A percentile compares a stretch with the other conserved stretches of the same genome.
These are phyloP conservation scores for Parietaria judaica DNA, from an alignment of 306 rosid species.

Conservation along the genomic window DNA sequence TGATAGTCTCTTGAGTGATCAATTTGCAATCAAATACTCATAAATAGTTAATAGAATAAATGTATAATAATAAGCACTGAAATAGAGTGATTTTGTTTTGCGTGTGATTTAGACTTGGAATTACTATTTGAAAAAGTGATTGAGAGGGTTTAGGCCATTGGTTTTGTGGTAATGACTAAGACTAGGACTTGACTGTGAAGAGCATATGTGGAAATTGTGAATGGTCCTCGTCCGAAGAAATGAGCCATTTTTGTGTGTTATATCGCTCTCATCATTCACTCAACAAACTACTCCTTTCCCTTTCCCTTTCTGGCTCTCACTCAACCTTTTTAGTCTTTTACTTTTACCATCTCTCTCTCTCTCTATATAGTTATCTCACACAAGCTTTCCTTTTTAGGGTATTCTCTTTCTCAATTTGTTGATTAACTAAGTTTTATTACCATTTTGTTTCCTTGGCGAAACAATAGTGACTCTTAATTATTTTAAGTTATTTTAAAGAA, in stretches of 20 bases:
- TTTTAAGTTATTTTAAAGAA: too few relatives aligned
- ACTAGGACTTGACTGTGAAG: constrained; percentile 30
- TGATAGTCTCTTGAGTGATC: too few relatives aligned
- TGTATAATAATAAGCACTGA: too few relatives aligned
- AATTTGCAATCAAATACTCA: too few relatives aligned
- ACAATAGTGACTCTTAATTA: too few relatives aligned
- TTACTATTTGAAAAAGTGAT: too few relatives aligned
- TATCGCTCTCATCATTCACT: constrained; percentile 55
- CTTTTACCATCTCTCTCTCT: constrained; percentile 7
- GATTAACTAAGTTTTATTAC: constrained; percentile 5
- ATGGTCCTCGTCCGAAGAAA: background rate
- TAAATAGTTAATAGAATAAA: too few relatives aligned
- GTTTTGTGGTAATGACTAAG: constrained; percentile 15
- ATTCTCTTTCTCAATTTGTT: constrained; percentile 19
- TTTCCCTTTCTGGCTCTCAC: constrained; percentile 41
- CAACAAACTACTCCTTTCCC: constrained; percentile 38
- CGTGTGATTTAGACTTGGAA: too few relatives aligned
- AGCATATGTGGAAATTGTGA: background rate
- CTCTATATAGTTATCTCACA: background rate
- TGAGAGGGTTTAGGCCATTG: background rate
- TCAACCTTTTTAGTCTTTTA: constrained; percentile 6
- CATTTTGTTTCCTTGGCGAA: background rate
- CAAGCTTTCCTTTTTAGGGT: constrained; percentile 31
- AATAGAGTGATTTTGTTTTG: too few relatives aligned
- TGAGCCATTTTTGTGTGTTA: constrained; percentile 20